Evolutionary conservation across 192 early-diverging fungal genomes (phyloP).

Genomic region (Gorgonomyces haynaldii): DNA sequence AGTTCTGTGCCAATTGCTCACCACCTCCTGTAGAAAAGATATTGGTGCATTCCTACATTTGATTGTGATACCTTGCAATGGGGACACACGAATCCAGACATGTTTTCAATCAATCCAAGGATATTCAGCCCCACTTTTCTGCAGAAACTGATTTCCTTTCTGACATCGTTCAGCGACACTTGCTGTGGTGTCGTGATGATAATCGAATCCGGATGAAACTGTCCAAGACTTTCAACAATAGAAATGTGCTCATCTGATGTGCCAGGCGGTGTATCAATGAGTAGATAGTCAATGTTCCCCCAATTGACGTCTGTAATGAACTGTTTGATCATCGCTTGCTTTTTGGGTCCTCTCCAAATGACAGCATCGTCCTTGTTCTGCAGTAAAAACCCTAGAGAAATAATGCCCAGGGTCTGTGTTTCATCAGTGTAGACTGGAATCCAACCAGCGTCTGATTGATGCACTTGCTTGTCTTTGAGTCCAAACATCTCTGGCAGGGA

Average conservation of each 20-base stretch:
- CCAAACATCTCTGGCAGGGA: slow-evolving; percentile 92
- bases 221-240: slow-evolving; percentile 64
- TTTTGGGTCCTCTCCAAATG: slow-evolving; percentile 66
- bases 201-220: slow-evolving; percentile 69
- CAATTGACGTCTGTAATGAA: slow-evolving; percentile 94
- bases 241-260: slow-evolving; percentile 96
- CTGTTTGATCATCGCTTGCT: slow-evolving; percentile 77
- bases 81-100: slow-evolving; percentile 96
- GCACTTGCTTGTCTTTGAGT: slow-evolving; percentile 65
- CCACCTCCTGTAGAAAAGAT: slow-evolving; percentile 42
- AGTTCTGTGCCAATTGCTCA: slow-evolving; percentile 28
- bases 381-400: slow-evolving; percentile 93
- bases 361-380: slow-evolving; percentile 78
- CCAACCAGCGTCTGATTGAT: slow-evolving; percentile 47
- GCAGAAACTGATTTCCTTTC: slow-evolving; percentile 97
- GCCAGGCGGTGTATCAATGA: slow-evolving; percentile 93
- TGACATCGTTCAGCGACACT: slow-evolving; percentile 64
- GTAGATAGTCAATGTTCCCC: slow-evolving; percentile 77
- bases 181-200: slow-evolving; percentile 91
- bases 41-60: slow-evolving; percentile 35
- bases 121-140: slow-evolving; percentile 77
- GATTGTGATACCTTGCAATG: slow-evolving; percentile 47
- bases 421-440: slow-evolving; percentile 32
- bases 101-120: slow-evolving; percentile 91
- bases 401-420: slow-evolving; percentile 48